These are phyloP conservation scores for Sporothrix schenckii DNA, from an alignment of 2,329 filamentous ascomycete genomes.

Conservation along the genomic window DNA sequence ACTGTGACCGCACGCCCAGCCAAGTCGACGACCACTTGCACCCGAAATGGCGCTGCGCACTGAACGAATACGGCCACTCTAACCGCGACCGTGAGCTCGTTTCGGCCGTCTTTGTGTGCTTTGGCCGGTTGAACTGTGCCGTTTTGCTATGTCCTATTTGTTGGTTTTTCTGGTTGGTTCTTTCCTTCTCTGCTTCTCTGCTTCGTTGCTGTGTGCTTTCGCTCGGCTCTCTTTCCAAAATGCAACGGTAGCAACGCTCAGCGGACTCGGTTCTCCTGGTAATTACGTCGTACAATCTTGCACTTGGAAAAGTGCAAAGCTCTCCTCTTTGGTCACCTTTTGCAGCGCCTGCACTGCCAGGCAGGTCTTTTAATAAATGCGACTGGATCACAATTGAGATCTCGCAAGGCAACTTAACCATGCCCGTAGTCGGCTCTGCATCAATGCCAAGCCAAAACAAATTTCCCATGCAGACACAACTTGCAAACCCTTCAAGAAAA, in stretches of 20 bases:
- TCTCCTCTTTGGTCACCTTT: neutral
- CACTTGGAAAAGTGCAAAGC: neutral
- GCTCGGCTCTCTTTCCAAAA: constrained; percentile 16
- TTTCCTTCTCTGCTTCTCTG: neutral
- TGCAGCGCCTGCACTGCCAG: neutral
- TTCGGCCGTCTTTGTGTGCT: neutral
- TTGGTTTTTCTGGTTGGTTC: neutral
- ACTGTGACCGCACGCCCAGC: constrained; percentile 17
- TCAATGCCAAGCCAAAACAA: constrained; percentile 7
- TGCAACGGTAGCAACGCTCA: constrained; percentile 20
- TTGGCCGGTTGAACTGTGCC: neutral
- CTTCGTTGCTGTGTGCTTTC: neutral
- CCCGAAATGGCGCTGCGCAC: neutral
- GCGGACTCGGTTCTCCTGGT: constrained; percentile 8
- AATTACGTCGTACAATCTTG: neutral
- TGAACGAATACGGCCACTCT: neutral
- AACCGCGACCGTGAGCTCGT: neutral
- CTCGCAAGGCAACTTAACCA: neutral
- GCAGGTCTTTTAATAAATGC: neutral
- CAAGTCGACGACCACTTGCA: constrained; percentile 10
- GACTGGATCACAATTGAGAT: neutral
- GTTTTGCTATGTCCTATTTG: neutral
- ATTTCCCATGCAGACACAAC: constrained; percentile 24
- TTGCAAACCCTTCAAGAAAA: neutral
- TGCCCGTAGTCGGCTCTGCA: neutral